Evolutionary conservation across 2,329 filamentous ascomycete species (phyloP), one percentile per base, ranked within the genome.

Genomic region (Cytospora piceicola): DNA sequence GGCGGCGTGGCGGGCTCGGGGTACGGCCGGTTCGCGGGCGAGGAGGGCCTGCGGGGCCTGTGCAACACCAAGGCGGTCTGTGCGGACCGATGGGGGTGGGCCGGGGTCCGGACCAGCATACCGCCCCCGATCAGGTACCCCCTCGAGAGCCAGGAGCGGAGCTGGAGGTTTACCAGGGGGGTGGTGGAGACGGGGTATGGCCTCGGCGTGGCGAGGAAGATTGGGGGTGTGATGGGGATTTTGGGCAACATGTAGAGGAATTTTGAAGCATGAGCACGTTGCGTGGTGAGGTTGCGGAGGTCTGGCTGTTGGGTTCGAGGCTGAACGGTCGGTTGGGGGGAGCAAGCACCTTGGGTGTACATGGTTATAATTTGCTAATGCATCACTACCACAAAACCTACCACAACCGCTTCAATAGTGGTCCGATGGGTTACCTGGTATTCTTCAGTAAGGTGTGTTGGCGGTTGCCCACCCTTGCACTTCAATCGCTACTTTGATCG

Each of bases 61-160:
- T 97, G 93, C 77, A 97, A 98, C 77, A 77, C 88, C 69, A 99
- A 99, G 81, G 88, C 90, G 64, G 82, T 99, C 36, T 97, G 93
- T 73, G 83, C 88, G 68, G 95, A 99, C 80, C 82, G 89, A 42
- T 82, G 84, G 66, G 82, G 80, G 20, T 85, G 83, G 80, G 71
- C 88, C 24, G 87, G 88, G 2, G 74, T 91, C 67, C 75, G 89
- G 69, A 99, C 95, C 8, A 82, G 84, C 6, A 97, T 99, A 65
- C 95, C 95, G 2, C 83, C 84, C 1, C 87, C 90, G 6, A 85
- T 97, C 70, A 88, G 90, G 73, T 96, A 98, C 76, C 94, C 95
- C 2, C 87, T 99, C 20, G 75, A 76, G 20, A 85, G 88, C 73
- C 88, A 88, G 66, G 77, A 79, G 52, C 80, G 81, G 60, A 88